Evolutionary conservation across 306 rosid genomes (phyloP).

Genomic region (Rosa multiflora): DNA sequence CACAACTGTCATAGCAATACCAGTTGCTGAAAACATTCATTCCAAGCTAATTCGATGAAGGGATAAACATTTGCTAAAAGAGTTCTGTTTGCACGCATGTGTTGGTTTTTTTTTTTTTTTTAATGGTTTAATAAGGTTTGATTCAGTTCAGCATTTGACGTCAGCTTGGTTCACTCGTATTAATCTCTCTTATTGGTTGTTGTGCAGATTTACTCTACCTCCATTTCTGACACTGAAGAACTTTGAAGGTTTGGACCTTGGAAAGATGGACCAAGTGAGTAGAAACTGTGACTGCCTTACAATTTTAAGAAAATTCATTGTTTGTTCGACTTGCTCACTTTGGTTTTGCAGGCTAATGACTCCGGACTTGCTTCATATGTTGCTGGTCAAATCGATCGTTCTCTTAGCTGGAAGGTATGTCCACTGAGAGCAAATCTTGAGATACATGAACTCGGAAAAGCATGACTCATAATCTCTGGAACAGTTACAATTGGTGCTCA

Average conservation of each 20-base stretch:
- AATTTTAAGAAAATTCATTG: neutral
- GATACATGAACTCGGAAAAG: constrained; percentile 8
- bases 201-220: constrained; percentile 59
- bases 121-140: neutral
- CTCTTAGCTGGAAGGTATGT: constrained; percentile 81
- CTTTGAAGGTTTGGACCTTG: constrained; percentile 72
- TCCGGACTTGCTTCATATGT: constrained; percentile 90
- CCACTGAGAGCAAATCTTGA: neutral
- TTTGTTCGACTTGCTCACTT: neutral
- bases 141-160: neutral
- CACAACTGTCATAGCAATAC: neutral
- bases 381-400: constrained; percentile 88
- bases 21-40: constrained; percentile 11
- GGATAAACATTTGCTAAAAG: neutral
- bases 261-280: constrained; percentile 70
- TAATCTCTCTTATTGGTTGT: constrained; percentile 7
- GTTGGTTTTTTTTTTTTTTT: neutral
- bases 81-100: neutral
- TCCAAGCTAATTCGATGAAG: neutral
- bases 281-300: constrained; percentile 3
- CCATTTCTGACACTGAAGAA: constrained; percentile 74
- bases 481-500: constrained; percentile 30
- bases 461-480: neutral
- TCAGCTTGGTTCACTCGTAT: neutral
- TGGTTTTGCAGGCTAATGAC: constrained; percentile 55